Evolutionary conservation across 2,329 filamentous ascomycete species (phyloP).

Genomic region (Ascochyta lentis): DNA sequence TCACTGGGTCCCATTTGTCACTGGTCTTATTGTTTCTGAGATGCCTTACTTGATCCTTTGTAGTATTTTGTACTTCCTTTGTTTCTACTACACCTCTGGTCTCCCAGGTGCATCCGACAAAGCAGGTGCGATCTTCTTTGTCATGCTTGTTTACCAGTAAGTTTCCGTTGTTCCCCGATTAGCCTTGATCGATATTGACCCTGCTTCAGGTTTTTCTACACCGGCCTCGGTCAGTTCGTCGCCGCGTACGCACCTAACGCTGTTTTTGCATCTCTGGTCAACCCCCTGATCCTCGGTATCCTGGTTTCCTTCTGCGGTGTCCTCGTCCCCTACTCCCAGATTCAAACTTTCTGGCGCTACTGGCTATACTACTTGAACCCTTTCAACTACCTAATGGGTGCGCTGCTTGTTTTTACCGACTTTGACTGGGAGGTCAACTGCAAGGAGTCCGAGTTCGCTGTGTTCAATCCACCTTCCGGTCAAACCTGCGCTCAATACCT

Average conservation of each 20-base stretch:
- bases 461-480: slow-evolving; percentile 57
- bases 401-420: slow-evolving; percentile 49
- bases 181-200: not conserved
- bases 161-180: slow-evolving; percentile 55
- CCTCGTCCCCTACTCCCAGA: slow-evolving; percentile 65
- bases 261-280: slow-evolving; percentile 62
- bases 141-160: slow-evolving; percentile 68
- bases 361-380: slow-evolving; percentile 53
- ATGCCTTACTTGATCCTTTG: slow-evolving; percentile 69
- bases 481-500: slow-evolving; percentile 67
- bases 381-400: slow-evolving; percentile 53
- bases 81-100: slow-evolving; percentile 67
- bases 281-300: slow-evolving; percentile 29
- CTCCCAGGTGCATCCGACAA: slow-evolving; percentile 52
- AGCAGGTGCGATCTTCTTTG: slow-evolving; percentile 58
- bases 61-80: slow-evolving; percentile 66
- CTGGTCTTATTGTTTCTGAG: slow-evolving; percentile 73
- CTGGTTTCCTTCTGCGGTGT: slow-evolving; percentile 56
- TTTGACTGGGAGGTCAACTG: slow-evolving; percentile 53
- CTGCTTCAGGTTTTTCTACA: slow-evolving; percentile 35
- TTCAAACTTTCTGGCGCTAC: slow-evolving; percentile 73
- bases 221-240: slow-evolving; percentile 63
- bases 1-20: slow-evolving; percentile 74
- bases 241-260: slow-evolving; percentile 54
- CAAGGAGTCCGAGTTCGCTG: slow-evolving; percentile 45